Base-by-base conservation (phyloP, 2,329 filamentous ascomycete species). In the Colletotrichum karsti region DNA sequence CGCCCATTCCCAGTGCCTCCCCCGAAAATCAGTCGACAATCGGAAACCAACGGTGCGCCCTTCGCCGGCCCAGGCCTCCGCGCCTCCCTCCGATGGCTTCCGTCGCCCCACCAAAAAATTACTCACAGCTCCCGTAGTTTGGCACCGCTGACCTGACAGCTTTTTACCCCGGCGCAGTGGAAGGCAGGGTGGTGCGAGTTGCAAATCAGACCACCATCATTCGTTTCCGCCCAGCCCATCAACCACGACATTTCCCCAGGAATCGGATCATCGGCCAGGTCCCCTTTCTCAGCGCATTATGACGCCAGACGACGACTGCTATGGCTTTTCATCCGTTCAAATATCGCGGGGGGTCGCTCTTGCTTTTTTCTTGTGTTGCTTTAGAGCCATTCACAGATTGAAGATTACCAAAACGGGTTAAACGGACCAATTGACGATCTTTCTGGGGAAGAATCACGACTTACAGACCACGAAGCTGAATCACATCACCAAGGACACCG, bases 201-300 rank as follows among this genome's bases (percentile, higher is more conserved):
- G 46, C 39, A 35, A 68, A 68, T 68, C 65, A 68, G 65, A 58
- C 60, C 65, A 68, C 54, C 60, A 68, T 68, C 65, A 64, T 56
- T 41, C 39, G 60, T 42, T 37, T 58, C 53, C 51, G 35, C 20
- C n/a, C n/a, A n/a, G 30, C 41, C 22, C 42, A 35, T 24, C 28
- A 20, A 9, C 20, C 35, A 51, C 54, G 39, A 59, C 30, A 35
- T 26, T 12, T n/a, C 60, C 5, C 22, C 50, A 55, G 33, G 12
- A 50, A 57, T 67, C 60, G 54, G 33, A 8, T 50, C 53, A 62
- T 37, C 5, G 20, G n/a, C n/a, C n/a, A n/a, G n/a, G n/a, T n/a
- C n/a, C 1, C 15, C 9, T 33, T 7, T 20, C 58, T 69, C 69
- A 35, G 55, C 50, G 48, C 67, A 58, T 67, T n/a, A 69, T 69